Evolutionary conservation across 495 filamentous ascomycete species (phyloP).

Genomic region (Lentithecium fluviatile): DNA sequence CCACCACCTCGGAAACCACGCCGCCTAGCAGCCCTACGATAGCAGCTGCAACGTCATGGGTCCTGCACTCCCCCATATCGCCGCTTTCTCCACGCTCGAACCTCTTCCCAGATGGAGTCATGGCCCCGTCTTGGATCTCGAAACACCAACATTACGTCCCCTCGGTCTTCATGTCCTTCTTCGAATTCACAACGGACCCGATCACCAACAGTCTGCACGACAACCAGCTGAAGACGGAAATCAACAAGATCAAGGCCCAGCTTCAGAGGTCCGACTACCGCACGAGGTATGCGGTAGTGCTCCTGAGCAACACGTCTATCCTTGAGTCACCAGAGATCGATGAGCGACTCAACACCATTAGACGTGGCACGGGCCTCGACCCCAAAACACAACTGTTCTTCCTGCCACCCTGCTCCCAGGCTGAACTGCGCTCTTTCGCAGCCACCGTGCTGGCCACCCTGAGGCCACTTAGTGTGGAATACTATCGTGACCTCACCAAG

Average conservation of each 20-base stretch:
- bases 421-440: constrained; percentile 63
- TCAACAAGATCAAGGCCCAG: constrained; percentile 68
- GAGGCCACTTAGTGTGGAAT: constrained; percentile 67
- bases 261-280: constrained; percentile 69
- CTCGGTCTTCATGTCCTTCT: constrained; percentile 74
- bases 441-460: constrained; percentile 59
- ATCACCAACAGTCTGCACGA: constrained; percentile 70
- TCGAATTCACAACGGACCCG: constrained; percentile 65
- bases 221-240: constrained; percentile 84
- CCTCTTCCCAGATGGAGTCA: constrained; percentile 82
- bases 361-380: constrained; percentile 74
- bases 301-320: constrained; percentile 68
- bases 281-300: constrained; percentile 69
- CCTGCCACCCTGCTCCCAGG: constrained; percentile 62
- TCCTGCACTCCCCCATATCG: constrained; percentile 84
- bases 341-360: constrained; percentile 72
- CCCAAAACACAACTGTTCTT: constrained; percentile 74
- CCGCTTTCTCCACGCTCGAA: constrained; percentile 76
- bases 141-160: constrained; percentile 85
- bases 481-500: constrained; percentile 87
- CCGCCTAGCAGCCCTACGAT: constrained; percentile 50
- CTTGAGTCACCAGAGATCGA: constrained; percentile 61
- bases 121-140: constrained; percentile 74
- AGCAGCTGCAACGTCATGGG: constrained; percentile 47
- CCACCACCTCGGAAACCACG: constrained; percentile 45